Base-by-base conservation (phyloP, 768 basidiomycete genomes). In the Megacollybia marginata region DNA sequence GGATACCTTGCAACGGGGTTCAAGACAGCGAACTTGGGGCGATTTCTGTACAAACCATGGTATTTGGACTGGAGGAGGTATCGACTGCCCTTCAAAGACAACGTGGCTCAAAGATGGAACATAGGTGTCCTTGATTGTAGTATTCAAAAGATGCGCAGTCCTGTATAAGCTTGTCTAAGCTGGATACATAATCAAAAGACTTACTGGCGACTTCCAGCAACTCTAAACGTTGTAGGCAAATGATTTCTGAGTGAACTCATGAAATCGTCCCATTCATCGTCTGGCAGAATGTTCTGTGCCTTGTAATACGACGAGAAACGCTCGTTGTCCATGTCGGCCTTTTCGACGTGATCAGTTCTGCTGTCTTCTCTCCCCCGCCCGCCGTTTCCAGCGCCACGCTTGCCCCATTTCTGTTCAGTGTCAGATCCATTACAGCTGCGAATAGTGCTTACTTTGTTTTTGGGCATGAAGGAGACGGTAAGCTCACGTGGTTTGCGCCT, bases 221-320 rank as follows among this genome's bases (percentile, higher is more conserved):
- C 83, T 36, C 96, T 77, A 65, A 99, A 99, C 0, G 94, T 96
- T 1, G 92, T 95, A 4, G 96, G 96, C 36, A 98, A 70, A 34
- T 89, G 88, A 23, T 70, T 70, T 40, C 79, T 75, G 50, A 95
- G 63, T 1, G 77, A 64, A 5, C 78, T 73, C 55, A 92, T 65
- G 52, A 97, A 87, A 1, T 55, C 44, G 0, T 82, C 75, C 90
- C 92, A 98, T 63, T 98, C 90, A 2, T 80, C 77, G 0, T 84
- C 81, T 1, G 81, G 69, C 4, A 96, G 67, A 42, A 95, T 81
- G 12, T 77, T 73, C 64, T 96, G 94, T 0, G 81, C 75, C 59
- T 76, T 73, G 67, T 90, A 90, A 62, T 90, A 90, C 7, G 68
- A 66, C 46, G 70, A 71, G 54, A 88, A 79, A 6, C 79, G 79